Conservation (phyloP, 352 stramenopile species). For the Peronospora farinosa region DNA sequence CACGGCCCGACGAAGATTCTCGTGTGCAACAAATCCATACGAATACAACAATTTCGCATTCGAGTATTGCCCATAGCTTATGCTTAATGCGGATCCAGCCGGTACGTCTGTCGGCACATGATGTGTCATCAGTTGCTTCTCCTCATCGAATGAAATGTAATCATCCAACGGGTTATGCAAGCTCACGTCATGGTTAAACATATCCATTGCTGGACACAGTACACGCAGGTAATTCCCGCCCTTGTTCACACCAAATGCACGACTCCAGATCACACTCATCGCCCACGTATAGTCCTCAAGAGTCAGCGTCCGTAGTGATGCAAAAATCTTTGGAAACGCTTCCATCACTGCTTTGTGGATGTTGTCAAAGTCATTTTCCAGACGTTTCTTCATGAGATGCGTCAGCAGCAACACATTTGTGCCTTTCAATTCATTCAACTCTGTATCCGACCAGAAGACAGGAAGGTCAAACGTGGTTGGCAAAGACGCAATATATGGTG, state of each 20-base stretch:
- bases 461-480: constrained; percentile 50
- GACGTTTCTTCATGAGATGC: constrained; percentile 57
- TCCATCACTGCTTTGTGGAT: constrained; percentile 45
- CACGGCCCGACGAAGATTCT: constrained; percentile 38
- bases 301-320: constrained; percentile 22
- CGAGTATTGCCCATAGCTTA: constrained; percentile 70
- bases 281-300: constrained; percentile 66
- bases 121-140: constrained; percentile 41
- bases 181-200: constrained; percentile 67
- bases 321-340: constrained; percentile 44
- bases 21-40: constrained; percentile 52
- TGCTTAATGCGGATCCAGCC: constrained; percentile 34
- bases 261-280: constrained; percentile 71
- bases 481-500: constrained; percentile 48
- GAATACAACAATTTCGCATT: constrained; percentile 80
- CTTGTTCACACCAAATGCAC: constrained; percentile 53
- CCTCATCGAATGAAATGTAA: constrained; percentile 43
- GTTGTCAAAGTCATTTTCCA: constrained; percentile 50
- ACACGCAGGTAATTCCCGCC: constrained; percentile 39
- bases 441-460: constrained; percentile 44
- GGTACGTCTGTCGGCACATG: constrained; percentile 31
- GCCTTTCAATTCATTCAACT: constrained; percentile 41
- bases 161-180: constrained; percentile 42
- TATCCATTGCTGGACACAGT: constrained; percentile 65
- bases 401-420: constrained; percentile 56